Conservation (phyloP, 148 eudicot genomes). For the Silene conica region DNA sequence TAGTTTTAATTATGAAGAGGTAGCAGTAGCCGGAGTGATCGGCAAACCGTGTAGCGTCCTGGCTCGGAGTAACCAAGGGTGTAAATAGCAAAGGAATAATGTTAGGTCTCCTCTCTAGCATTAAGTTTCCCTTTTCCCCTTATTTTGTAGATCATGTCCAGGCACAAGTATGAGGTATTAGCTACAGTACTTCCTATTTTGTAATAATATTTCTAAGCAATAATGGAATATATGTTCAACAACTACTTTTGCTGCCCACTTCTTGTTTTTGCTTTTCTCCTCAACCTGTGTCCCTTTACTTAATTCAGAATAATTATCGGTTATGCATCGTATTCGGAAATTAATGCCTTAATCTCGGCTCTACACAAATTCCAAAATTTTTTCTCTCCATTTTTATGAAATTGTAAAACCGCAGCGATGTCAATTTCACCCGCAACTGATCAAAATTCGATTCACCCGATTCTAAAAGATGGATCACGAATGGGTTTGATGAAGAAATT, state of each 20-base stretch:
- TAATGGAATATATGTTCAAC: not conserved
- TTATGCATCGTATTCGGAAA: too few relatives aligned
- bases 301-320: not conserved
- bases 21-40: constrained; percentile 1
- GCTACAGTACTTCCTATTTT: too few relatives aligned
- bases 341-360: too few relatives aligned
- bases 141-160: constrained; percentile 19
- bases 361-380: too few relatives aligned
- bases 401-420: too few relatives aligned
- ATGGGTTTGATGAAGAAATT: too few relatives aligned
- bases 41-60: not conserved
- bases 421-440: too few relatives aligned
- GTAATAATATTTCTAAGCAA: not conserved
- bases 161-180: constrained; percentile 18
- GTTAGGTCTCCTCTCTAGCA: constrained; percentile 8
- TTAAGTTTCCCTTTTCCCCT: constrained; percentile 19
- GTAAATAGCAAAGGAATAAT: constrained; percentile 17
- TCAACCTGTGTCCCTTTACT: not conserved
- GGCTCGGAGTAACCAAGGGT: constrained; percentile 13
- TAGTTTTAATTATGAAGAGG: constrained; percentile 1
- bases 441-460: too few relatives aligned
- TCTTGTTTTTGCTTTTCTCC: not conserved
- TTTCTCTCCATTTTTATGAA: too few relatives aligned
- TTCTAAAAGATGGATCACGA: too few relatives aligned
- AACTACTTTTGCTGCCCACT: constrained; percentile 6